Base-by-base conservation (phyloP, 2,329 filamentous ascomycete genomes). In the Colletotrichum melonis region DNA sequence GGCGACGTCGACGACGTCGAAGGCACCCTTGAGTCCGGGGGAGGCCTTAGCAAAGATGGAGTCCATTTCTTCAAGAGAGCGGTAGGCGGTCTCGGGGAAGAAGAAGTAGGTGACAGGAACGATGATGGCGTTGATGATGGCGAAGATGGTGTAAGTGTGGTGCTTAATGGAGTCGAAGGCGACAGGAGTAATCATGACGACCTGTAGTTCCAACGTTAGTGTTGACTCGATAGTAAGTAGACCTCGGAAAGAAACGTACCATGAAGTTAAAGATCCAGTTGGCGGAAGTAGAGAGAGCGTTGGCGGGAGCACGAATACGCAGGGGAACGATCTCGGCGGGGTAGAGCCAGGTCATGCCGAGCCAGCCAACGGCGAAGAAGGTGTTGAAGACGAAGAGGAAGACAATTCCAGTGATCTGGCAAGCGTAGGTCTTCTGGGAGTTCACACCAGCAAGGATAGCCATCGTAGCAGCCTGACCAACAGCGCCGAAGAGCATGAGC, bases 401-500 rank as follows among this genome's bases (percentile, higher is more conserved):
- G 8, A 84, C 82, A 4, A 81, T 81, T 1, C 82, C 82, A 0
- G 76, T 73, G 16, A 80, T 78, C 16, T 82, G 76, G 46, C 77
- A 79, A 0, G 73, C 66, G 7, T 72, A 78, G 0, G 78, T 75
- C 19, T 76, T 72, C 7, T 75, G 77, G 4, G 82, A 81, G 67
- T 83, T 82, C 12, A 81, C 84, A 42, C 86, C 85, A 0, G 87
- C 85, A 49, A 91, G 84, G 49, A 94, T 86, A 2, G 91, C 88
- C 92, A 94, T 94, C 64, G 89, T 90, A 1, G 87, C 79, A 49
- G 90, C 90, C 84, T 92, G 91, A 88, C 79, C 91, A 32, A 88
- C 82, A 0, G 90, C 90, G 66, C 92, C 92, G 75, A 94, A 89
- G 22, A 95, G 82, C 92, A 95, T 94, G 73, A 95, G 87, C 78